phyloP scores from a whole-genome alignment of 148 eudicot genomes.

The Rhododendron mucronatum region DNA sequence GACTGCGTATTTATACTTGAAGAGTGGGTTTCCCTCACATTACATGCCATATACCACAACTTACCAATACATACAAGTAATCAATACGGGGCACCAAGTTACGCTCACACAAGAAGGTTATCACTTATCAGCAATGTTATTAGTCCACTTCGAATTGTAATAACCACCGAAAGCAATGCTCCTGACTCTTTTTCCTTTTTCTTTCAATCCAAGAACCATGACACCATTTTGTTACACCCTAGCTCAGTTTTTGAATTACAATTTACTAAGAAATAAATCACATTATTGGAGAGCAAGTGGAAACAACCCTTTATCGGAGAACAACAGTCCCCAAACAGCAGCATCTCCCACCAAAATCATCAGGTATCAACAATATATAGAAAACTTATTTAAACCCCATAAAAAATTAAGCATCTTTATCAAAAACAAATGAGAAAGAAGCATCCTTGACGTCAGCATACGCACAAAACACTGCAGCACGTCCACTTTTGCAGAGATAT shows the following conservation, averaged over 20 bases:
- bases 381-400: neutral
- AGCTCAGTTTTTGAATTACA: neutral
- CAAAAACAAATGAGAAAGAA: neutral
- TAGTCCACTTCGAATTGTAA: neutral
- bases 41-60: neutral
- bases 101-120: neutral
- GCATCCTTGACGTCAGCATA: neutral
- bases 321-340: neutral
- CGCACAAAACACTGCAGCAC: neutral
- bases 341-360: neutral
- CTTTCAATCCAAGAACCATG: neutral
- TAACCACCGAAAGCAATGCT: neutral
- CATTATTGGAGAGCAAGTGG: neutral
- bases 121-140: neutral
- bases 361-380: neutral
- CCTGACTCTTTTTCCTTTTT: neutral
- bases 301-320: neutral
- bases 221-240: neutral
- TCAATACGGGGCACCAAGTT: neutral
- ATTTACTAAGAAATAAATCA: neutral
- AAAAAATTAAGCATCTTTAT: neutral
- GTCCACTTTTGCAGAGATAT: neutral
- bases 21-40: neutral
- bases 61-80: neutral
- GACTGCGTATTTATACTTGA: neutral